Evolutionary conservation across 306 rosid genomes (phyloP).

Genomic region (Corylus heterophylla): DNA sequence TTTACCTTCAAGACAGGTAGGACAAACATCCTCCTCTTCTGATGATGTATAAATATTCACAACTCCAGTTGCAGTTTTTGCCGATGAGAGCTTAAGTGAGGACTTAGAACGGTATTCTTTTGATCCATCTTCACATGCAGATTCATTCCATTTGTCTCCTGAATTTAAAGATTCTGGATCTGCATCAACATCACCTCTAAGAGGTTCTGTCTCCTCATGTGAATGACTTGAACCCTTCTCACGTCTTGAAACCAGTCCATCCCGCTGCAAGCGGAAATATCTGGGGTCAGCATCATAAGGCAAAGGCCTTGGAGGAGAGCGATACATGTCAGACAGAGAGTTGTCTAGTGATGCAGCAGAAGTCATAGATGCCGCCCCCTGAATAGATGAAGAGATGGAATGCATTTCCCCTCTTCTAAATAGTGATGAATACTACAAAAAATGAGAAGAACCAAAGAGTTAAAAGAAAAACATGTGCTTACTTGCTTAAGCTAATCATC

Average conservation of each 20-base stretch:
- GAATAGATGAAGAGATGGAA: constrained; percentile 77
- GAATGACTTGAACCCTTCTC: constrained; percentile 92
- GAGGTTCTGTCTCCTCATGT: constrained; percentile 86
- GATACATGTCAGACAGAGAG: constrained; percentile 83
- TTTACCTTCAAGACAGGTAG: constrained; percentile 97
- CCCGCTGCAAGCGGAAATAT: constrained; percentile 68
- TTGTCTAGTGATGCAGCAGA: constrained; percentile 75
- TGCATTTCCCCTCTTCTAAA: constrained; percentile 81
- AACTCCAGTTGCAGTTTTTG: constrained; percentile 55
- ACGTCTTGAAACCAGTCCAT: constrained; percentile 80
- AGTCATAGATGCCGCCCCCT: constrained; percentile 74
- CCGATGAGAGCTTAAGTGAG: constrained; percentile 53
- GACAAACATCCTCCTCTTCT: constrained; percentile 94
- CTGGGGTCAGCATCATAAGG: constrained; percentile 90
- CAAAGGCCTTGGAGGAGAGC: constrained; percentile 95
- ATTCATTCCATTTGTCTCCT: constrained; percentile 75
- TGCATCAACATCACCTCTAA: constrained; percentile 64
- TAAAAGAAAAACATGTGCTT: constrained; percentile 18
- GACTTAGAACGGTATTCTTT: constrained; percentile 67
- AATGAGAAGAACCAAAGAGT: constrained; percentile 12
- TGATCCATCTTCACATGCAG: constrained; percentile 71
- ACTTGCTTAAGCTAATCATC: constrained; percentile 12
- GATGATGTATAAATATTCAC: constrained; percentile 56
- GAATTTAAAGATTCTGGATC: constrained; percentile 62
- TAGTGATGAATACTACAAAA: constrained; percentile 72